Base-by-base conservation (phyloP, 2,329 filamentous ascomycete genomes). In the Ceratocystis eucalypticola region DNA sequence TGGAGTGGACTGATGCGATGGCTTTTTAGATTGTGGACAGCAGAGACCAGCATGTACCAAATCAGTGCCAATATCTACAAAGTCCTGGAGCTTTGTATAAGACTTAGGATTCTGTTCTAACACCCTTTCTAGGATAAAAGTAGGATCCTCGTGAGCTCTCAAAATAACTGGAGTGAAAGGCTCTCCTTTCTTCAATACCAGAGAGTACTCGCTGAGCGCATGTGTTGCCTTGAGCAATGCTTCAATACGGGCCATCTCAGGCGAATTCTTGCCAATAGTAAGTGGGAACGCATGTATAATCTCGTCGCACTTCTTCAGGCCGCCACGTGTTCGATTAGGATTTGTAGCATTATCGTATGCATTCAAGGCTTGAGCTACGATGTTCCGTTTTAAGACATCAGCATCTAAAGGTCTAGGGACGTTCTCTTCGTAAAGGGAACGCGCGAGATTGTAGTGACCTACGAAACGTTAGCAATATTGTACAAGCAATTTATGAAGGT, bases 341-440 rank as follows among this genome's bases (percentile, higher is more conserved):
- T 94, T 94, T 25, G 87, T 89, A 2, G 89, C 89, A 72, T 89
- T 89, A 71, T 94, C 89, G 72, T 91, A 94, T 3, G 87, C 82
- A 65, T 82, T 80, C 77, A 91, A 81, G 1, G 87, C 86, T 61
- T 84, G 80, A 1, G 79, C 78, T 53, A 88, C 76, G 7, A 91
- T 77, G 1, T 84, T 83, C 3, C 84, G 80, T 71, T 84, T 82
- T 1, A 90, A 75, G 5, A 79, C 73, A 2, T 80, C 74, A 2
- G 73, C 71, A 1, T 80, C 71, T 2, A 89, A 76, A 3, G 81
- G 80, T 2, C 73, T 74, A 20, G 82, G 77, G 1, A 76, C 72
- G 0, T 78, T 76, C 30, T 80, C 77, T 70, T 85, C 81, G 64
- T 86, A 84, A 17, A 91, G 77, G 37, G 83, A 84, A 64, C 79